Percentiles rank a stretch among this genome's conserved stretches.
These are phyloP conservation scores for Venturia oleaginea DNA, from an alignment of 2,329 filamentous ascomycete species.

Conservation along the genomic window DNA sequence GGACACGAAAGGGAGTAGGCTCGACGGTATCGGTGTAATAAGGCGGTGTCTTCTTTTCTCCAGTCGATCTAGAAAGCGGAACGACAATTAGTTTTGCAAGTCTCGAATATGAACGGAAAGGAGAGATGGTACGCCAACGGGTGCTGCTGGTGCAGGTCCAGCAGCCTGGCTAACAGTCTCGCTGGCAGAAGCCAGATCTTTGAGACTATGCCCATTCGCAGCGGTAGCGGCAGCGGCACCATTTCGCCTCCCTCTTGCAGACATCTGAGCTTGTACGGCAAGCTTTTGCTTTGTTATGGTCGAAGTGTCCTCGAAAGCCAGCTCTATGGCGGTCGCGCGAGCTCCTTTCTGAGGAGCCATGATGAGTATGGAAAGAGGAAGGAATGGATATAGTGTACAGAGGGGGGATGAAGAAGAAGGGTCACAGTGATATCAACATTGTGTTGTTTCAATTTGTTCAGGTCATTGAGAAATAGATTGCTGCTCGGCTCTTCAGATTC, in stretches of 20 bases:
- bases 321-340: not conserved
- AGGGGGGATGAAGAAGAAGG: not conserved
- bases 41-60: conserved; percentile 55
- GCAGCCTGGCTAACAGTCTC: not conserved
- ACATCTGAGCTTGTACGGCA: conserved; percentile 10
- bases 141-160: not conserved
- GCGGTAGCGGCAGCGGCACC: not conserved
- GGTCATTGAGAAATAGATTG: not conserved
- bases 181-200: conserved; percentile 8
- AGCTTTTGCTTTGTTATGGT: conserved; percentile 13
- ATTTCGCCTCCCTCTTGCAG: conserved; percentile 7
- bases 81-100: conserved; percentile 16
- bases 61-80: conserved; percentile 45
- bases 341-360: conserved; percentile 13
- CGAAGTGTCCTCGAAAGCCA: conserved; percentile 6
- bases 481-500: not conserved
- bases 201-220: not conserved
- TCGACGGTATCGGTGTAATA: conserved; percentile 67
- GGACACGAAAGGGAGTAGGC: conserved; percentile 63
- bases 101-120: not conserved
- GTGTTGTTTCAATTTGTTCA: too few species aligned
- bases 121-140: not conserved
- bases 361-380: not conserved
- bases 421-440: not conserved
- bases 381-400: not conserved